Percentiles rank a stretch among this genome's conserved stretches.
Evolutionary conservation across 768 basidiomycete species (phyloP).

Genomic region (Leccinum broughii): DNA sequence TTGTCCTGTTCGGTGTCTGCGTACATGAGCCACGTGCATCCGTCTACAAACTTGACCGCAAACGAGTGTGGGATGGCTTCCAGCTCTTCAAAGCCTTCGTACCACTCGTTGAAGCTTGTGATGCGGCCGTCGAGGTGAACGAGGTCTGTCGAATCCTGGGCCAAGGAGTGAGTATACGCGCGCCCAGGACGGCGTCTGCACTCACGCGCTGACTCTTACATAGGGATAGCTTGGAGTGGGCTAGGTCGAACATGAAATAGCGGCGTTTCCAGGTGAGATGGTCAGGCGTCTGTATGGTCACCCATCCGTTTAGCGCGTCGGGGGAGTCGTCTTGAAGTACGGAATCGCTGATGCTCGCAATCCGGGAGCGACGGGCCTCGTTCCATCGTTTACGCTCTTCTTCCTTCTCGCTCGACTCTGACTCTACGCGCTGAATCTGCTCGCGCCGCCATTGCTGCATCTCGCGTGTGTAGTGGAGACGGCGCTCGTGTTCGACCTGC

Average conservation of each 20-base stretch:
- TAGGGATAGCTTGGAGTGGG: conserved; percentile 43
- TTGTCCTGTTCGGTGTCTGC: conserved; percentile 66
- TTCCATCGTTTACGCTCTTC: conserved; percentile 43
- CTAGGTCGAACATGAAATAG: conserved; percentile 56
- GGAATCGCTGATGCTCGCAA: conserved; percentile 46
- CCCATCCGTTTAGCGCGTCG: conserved; percentile 53
- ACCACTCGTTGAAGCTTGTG: conserved; percentile 55
- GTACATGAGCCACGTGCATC: conserved; percentile 55
- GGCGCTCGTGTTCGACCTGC: conserved; percentile 45
- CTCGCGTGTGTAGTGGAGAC: conserved; percentile 50
- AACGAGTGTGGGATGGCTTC: conserved; percentile 67
- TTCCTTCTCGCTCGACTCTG: conserved; percentile 45
- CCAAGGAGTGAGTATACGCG: conserved; percentile 6
- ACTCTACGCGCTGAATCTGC: conserved; percentile 45
- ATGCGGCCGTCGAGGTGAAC: conserved; percentile 50
- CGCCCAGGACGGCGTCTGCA: background rate
- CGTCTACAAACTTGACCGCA: conserved; percentile 59
- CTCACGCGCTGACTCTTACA: conserved; percentile 54
- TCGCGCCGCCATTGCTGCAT: conserved; percentile 55
- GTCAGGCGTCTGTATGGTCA: conserved; percentile 57
- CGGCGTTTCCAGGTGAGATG: conserved; percentile 61
- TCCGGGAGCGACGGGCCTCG: conserved; percentile 39
- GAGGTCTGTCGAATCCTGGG: conserved; percentile 35
- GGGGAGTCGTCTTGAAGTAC: conserved; percentile 43
- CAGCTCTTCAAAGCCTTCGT: conserved; percentile 67